Evolutionary conservation across 164 flowering plant species (phyloP), one percentile per base, ranked within the genome.

Genomic region (Kingdonia uniflora): DNA sequence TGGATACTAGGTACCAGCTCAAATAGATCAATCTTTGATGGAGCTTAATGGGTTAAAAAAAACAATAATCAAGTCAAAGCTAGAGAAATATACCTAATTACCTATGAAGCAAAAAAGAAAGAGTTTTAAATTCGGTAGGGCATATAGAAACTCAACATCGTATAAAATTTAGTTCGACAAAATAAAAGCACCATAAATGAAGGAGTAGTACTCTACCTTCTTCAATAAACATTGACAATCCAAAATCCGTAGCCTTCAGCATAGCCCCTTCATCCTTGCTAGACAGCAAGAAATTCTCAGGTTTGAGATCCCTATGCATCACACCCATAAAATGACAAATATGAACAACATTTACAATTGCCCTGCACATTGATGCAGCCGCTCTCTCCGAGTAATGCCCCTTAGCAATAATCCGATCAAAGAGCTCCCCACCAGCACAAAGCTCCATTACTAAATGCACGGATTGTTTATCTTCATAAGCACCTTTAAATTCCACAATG

Each of bases 291-390:
- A 84, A 84, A 68, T 84, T 81, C 64, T 80, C 87, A 0, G 92
- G 87, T 68, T 84, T 81, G 54, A 81, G 83, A 63, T 81, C 91
- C 22, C 87, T 66, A 61, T 84, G 87, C 76, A 84, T 69, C 54
- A 84, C 91, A 8, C 91, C 91, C 92, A 84, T 84, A 46, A 84
- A 84, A 66, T 84, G 85, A 61, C 92, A 84, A 41, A 71, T 70
- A 41, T 84, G 76, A 13, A 84, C 92, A 48, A 84, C 92, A 71
- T 81, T 84, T 51, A 78, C 87, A 48, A 84, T 72, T 15, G 71
- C 68, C 63, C 87, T 64, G 48, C 73, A 76, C 22, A 80, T 57
- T 0, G 48, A 51, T 2, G 85, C 82, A 7, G 92, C 92, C 14
- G 77, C 87, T 57, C 70, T 71, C 61, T 84, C 92, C 0, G 84